A percentile compares a stretch with the other conserved stretches of the same genome.
These are phyloP conservation scores for Basidiobolus meristosporus DNA, from an alignment of 371 early-diverging fungal species.

Conservation along the genomic window DNA sequence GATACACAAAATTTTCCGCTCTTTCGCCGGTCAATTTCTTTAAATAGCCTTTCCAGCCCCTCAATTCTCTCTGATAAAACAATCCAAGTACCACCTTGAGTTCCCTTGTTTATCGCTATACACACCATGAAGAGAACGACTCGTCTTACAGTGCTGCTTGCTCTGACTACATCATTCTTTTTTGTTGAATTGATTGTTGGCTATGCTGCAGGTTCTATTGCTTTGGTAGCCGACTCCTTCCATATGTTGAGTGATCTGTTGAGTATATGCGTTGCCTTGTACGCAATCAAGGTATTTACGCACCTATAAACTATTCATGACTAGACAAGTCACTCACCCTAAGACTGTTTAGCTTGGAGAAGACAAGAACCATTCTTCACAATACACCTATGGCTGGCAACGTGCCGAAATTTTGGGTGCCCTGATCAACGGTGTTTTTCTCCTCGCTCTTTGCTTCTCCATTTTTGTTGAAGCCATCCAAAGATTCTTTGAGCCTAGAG, in stretches of 20 bases:
- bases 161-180: constrained; percentile 47
- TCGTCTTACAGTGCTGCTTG: constrained; percentile 34
- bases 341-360: too few species aligned
- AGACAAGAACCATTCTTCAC: constrained; percentile 27
- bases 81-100: too few species aligned
- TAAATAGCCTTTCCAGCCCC: too few species aligned
- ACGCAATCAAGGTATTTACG: constrained; percentile 44
- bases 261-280: constrained; percentile 60
- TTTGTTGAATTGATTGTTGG: constrained; percentile 63
- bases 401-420: constrained; percentile 87
- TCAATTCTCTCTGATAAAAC: too few species aligned
- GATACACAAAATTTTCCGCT: too few species aligned
- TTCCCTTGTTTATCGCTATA: too few species aligned
- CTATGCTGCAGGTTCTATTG: constrained; percentile 49
- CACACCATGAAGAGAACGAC: too few species aligned
- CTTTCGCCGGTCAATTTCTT: too few species aligned
- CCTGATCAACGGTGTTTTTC: constrained; percentile 70
- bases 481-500: constrained; percentile 29
- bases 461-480: constrained; percentile 77
- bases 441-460: constrained; percentile 75
- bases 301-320: too few species aligned
- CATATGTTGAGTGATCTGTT: constrained; percentile 82
- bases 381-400: constrained; percentile 77
- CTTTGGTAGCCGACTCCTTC: constrained; percentile 83
- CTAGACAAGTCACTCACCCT: too few species aligned